Evolutionary conservation across 192 early-diverging fungal species (phyloP).

Genomic region (Umbelopsis ramanniana): DNA sequence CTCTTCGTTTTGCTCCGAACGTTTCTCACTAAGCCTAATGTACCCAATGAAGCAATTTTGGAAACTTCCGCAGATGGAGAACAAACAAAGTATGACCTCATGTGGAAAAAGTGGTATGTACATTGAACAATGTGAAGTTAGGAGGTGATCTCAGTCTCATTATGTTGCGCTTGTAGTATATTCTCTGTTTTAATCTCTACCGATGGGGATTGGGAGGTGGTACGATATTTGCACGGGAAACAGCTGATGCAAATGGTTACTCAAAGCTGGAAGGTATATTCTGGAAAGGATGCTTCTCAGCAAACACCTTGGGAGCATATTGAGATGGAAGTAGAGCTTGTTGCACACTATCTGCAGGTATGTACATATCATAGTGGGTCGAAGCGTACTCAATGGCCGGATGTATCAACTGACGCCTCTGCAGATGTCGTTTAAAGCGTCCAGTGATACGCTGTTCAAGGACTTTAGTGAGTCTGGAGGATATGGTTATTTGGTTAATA

Average conservation of each 20-base stretch:
- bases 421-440: not conserved
- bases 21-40: slow-evolving; percentile 31
- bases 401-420: not conserved
- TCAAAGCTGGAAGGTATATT: slow-evolving; percentile 17
- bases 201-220: slow-evolving; percentile 27
- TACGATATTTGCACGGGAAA: slow-evolving; percentile 32
- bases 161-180: slow-evolving; percentile 20
- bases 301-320: slow-evolving; percentile 4
- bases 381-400: not conserved
- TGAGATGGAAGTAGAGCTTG: not conserved
- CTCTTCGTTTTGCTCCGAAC: slow-evolving; percentile 43
- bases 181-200: slow-evolving; percentile 21
- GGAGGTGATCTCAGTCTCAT: slow-evolving; percentile 27
- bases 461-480: not conserved
- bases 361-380: not conserved
- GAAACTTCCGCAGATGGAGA: not conserved
- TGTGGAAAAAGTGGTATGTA: slow-evolving; percentile 44
- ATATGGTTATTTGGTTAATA: not conserved
- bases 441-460: not conserved
- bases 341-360: slow-evolving; percentile 1
- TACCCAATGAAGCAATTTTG: not conserved
- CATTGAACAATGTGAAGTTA: not conserved
- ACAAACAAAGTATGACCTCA: slow-evolving; percentile 6
- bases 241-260: slow-evolving; percentile 23
- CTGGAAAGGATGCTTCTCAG: not conserved